Conservation (phyloP, 2,329 filamentous ascomycete species). For the Nemania sp. region DNA sequence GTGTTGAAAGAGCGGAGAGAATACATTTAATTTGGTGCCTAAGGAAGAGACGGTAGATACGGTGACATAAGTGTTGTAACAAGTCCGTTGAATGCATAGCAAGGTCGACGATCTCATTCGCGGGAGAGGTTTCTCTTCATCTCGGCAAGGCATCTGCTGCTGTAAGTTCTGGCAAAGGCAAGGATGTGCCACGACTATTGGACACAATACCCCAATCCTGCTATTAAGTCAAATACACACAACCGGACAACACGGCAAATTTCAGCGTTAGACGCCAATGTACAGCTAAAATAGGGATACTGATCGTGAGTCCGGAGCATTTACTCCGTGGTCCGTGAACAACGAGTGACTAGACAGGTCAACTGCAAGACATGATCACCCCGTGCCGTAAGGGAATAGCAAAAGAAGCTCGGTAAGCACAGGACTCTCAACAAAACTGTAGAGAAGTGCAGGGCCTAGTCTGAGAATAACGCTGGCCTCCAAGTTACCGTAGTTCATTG, state of each 20-base stretch:
- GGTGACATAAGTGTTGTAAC: not conserved
- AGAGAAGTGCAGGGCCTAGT: not conserved
- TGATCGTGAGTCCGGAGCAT: conserved; percentile 17
- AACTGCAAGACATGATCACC: not conserved
- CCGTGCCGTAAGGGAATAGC: not conserved
- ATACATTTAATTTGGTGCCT: not conserved
- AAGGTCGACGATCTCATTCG: not conserved
- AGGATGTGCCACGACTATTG: not conserved
- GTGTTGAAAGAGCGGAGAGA: not conserved
- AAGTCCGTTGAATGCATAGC: not conserved
- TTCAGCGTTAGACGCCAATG: not conserved
- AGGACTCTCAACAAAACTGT: not conserved
- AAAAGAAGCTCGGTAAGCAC: too few species aligned
- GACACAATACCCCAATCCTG: not conserved
- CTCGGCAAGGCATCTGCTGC: not conserved
- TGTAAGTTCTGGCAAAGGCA: not conserved
- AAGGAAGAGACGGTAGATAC: not conserved
- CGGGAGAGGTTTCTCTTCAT: not conserved
- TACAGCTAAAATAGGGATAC: not conserved
- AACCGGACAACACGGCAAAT: not conserved
- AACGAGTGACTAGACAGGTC: not conserved
- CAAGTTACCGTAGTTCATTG: not conserved
- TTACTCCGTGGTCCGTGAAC: conserved; percentile 11
- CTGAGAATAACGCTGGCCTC: too few species aligned
- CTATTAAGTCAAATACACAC: not conserved